Percentiles rank a stretch among this genome's conserved stretches.
phyloP scores from a whole-genome alignment of 305 asterid species.

The Plantago lanceolata region DNA sequence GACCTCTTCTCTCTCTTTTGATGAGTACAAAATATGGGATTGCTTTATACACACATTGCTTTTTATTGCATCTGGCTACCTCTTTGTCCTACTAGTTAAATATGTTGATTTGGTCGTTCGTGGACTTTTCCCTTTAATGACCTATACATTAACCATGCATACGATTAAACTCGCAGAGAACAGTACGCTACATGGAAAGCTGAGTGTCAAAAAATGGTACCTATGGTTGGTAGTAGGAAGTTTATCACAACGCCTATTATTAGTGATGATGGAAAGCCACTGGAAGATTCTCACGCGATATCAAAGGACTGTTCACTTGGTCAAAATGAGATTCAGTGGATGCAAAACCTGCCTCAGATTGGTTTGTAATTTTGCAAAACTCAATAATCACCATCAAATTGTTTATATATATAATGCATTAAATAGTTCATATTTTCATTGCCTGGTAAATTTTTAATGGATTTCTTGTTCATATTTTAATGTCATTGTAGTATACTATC shows the following conservation, averaged over 20 bases:
- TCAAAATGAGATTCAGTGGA: conserved; percentile 67
- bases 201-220: conserved; percentile 67
- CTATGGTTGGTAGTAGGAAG: conserved; percentile 79
- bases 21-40: neutral
- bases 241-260: conserved; percentile 58
- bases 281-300: conserved; percentile 33
- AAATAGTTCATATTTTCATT: neutral
- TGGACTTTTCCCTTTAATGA: conserved; percentile 13
- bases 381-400: conserved; percentile 15
- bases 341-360: conserved; percentile 68
- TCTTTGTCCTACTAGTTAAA: neutral
- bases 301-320: conserved; percentile 36
- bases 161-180: conserved; percentile 45
- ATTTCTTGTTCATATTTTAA: conserved; percentile 9
- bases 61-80: conserved; percentile 9
- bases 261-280: conserved; percentile 57
- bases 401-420: neutral
- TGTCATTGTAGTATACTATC: neutral
- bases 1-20: conserved; percentile 7
- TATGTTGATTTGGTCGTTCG: conserved; percentile 10
- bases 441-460: neutral
- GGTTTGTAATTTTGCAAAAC: conserved; percentile 48
- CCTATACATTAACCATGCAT: conserved; percentile 17
- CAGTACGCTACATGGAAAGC: conserved; percentile 76
- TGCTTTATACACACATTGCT: neutral